Percentiles rank a stretch among this genome's conserved stretches.
phyloP scores from a whole-genome alignment of 1,139 yeast genomes.

The Nakaseomyces bracarensis region DNA sequence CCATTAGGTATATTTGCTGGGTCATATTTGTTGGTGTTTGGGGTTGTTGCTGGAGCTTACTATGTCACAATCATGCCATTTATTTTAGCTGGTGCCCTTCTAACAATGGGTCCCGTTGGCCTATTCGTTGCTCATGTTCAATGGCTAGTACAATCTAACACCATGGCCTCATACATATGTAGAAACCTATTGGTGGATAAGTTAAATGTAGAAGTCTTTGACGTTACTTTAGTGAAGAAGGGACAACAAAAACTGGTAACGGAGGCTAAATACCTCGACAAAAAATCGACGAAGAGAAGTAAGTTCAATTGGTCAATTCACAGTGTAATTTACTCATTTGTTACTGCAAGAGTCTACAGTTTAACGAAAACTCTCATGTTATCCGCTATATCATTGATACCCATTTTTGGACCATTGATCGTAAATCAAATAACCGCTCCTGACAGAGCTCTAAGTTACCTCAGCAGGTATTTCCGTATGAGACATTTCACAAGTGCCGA shows the following conservation, averaged over 20 bases:
- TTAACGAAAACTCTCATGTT: conserved; percentile 7
- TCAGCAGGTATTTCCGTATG: conserved; percentile 18
- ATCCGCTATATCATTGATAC: conserved; percentile 20
- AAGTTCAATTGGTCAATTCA: conserved; percentile 6
- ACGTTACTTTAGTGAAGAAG: conserved; percentile 20
- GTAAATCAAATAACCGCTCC: conserved; percentile 23
- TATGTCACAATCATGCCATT: conserved; percentile 24
- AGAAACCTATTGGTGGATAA: conserved; percentile 21
- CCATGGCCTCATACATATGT: conserved; percentile 20
- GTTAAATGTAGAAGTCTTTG: conserved; percentile 23
- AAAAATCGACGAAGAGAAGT: conserved; percentile 6
- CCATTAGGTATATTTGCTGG: conserved; percentile 20
- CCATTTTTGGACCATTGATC: conserved; percentile 26
- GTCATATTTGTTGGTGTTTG: conserved; percentile 20
- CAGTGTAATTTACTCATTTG: conserved; percentile 7
- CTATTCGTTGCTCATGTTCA: conserved; percentile 23
- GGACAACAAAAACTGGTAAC: conserved; percentile 18
- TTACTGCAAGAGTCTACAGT: conserved; percentile 9
- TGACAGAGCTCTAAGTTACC: conserved; percentile 22
- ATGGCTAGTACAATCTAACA: conserved; percentile 25
- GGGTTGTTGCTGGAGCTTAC: conserved; percentile 18
- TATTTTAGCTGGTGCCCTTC: conserved; percentile 17
- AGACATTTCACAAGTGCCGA: conserved; percentile 12
- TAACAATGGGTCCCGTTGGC: conserved; percentile 28
- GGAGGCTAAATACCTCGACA: conserved; percentile 15